Conservation (phyloP, 164 flowering plant genomes). For the Liriodendron chinense region DNA sequence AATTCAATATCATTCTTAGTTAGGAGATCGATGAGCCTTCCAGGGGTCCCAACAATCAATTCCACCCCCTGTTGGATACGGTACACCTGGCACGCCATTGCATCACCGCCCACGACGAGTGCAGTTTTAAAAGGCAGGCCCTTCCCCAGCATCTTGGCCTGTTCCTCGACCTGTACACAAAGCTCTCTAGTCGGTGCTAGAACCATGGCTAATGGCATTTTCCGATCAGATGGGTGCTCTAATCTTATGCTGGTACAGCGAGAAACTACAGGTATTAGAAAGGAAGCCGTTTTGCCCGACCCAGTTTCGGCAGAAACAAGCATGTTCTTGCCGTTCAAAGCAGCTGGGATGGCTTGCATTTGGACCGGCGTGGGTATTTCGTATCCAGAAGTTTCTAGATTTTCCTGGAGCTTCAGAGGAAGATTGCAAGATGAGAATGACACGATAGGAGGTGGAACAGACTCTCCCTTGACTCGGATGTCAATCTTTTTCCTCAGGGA, state of each 20-base stretch:
- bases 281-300: conserved; percentile 88
- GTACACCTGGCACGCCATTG: conserved; percentile 75
- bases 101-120: conserved; percentile 91
- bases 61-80: conserved; percentile 79
- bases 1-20: conserved; percentile 70
- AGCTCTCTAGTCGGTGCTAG: conserved; percentile 91
- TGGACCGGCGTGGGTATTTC: conserved; percentile 90
- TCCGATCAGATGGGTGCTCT: conserved; percentile 19
- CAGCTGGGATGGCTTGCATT: conserved; percentile 95
- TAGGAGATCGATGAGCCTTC: conserved; percentile 85
- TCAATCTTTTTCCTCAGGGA: conserved; percentile 53
- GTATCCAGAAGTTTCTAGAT: conserved; percentile 70
- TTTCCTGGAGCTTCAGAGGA: conserved; percentile 60
- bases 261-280: conserved; percentile 70
- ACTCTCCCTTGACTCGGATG: conserved; percentile 57
- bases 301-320: conserved; percentile 93
- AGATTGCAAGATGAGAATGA: conserved; percentile 66
- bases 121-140: conserved; percentile 92
- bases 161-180: conserved; percentile 85
- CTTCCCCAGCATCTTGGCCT: conserved; percentile 79
- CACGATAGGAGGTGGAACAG: conserved; percentile 50
- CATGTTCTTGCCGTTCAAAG: conserved; percentile 63
- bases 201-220: conserved; percentile 72
- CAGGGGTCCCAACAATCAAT: conserved; percentile 84
- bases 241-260: conserved; percentile 38